These are phyloP conservation scores for Cryphonectria radicalis DNA, from an alignment of 2,329 filamentous ascomycete species.

Conservation along the genomic window DNA sequence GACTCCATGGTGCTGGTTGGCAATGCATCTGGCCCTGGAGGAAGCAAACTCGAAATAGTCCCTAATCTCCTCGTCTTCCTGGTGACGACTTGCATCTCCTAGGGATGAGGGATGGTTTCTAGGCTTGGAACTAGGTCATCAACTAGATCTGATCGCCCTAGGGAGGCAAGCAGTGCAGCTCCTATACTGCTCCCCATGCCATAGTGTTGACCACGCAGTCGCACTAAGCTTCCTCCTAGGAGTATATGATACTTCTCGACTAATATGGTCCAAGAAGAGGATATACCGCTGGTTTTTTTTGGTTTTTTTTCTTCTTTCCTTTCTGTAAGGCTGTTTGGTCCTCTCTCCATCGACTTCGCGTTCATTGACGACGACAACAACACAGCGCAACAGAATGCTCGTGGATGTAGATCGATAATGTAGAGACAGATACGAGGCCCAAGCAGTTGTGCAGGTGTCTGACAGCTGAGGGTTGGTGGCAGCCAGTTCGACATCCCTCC, in stretches of 20 bases:
- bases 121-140: too few species aligned
- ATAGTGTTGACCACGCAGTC: background rate
- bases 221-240: background rate
- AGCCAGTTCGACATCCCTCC: background rate
- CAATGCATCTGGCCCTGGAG: background rate
- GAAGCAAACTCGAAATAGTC: background rate
- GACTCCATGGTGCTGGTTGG: background rate
- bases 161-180: background rate
- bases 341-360: background rate
- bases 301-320: too few species aligned
- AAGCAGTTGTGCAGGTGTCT: background rate
- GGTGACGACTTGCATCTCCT: background rate
- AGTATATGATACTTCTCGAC: background rate
- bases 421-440: background rate
- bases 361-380: background rate
- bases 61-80: background rate
- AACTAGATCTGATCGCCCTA: too few species aligned
- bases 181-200: background rate
- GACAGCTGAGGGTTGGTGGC: background rate
- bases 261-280: background rate
- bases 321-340: too few species aligned
- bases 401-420: background rate
- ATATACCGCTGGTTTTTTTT: background rate
- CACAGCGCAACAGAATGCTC: background rate
- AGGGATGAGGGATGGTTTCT: too few species aligned